Evolutionary conservation across 1,284 basidiomycete genomes (phyloP).

Genomic region (Cryptococcus sp.): DNA sequence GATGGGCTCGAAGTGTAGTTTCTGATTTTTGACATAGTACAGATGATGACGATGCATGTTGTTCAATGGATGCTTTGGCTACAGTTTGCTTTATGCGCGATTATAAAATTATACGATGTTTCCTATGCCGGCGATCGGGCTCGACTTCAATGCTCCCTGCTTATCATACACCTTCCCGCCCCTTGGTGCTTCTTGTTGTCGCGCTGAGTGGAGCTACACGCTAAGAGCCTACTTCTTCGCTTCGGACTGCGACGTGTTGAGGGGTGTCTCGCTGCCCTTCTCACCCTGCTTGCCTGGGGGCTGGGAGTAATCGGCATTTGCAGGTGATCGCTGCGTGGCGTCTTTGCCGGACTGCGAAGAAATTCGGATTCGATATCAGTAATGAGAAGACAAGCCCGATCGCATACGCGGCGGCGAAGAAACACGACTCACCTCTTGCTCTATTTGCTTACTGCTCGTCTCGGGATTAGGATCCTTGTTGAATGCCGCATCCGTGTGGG

Average conservation of each 20-base stretch:
- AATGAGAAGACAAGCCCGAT: neutral
- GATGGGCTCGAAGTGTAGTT: conserved; percentile 41
- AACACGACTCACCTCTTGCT: conserved; percentile 37
- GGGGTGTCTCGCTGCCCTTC: conserved; percentile 21
- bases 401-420: neutral
- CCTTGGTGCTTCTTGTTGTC: neutral
- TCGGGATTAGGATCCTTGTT: conserved; percentile 40
- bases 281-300: conserved; percentile 31
- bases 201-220: too few relatives aligned
- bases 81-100: too few relatives aligned
- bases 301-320: conserved; percentile 33
- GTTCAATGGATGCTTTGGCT: too few relatives aligned
- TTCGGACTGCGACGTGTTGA: conserved; percentile 28
- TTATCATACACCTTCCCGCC: neutral
- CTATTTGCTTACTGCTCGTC: conserved; percentile 31
- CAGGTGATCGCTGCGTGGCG: conserved; percentile 38
- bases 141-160: neutral
- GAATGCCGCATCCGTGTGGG: conserved; percentile 47
- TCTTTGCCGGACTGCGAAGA: conserved; percentile 42
- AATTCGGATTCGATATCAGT: neutral
- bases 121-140: too few relatives aligned
- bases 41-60: neutral
- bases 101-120: too few relatives aligned
- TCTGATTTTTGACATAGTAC: neutral
- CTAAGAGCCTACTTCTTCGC: conserved; percentile 6